phyloP scores from a whole-genome alignment of 169 alveolate species.

The Perkinsus chesapeaki region DNA sequence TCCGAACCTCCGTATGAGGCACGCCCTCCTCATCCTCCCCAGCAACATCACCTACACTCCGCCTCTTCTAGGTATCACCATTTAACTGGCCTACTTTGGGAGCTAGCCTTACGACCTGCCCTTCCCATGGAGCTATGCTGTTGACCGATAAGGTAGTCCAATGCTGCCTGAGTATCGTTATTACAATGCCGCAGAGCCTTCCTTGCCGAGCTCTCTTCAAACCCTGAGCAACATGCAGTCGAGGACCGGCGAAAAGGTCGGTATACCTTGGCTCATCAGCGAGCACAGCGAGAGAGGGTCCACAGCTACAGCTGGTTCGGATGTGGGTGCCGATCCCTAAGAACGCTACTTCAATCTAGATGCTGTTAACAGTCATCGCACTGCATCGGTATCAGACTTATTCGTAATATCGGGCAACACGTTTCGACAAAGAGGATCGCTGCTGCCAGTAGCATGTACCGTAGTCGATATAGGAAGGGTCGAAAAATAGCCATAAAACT shows the following conservation, averaged over 20 bases:
- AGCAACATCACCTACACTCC: background rate
- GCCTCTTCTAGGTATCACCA: too few relatives aligned
- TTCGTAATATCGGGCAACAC: background rate
- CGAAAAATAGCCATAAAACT: too few relatives aligned
- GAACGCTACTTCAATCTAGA: background rate
- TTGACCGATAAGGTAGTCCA: conserved; percentile 15
- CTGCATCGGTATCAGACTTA: conserved; percentile 8
- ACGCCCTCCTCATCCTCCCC: background rate
- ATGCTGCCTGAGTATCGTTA: conserved; percentile 39
- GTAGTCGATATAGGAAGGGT: too few relatives aligned
- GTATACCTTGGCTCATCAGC: conserved; percentile 26
- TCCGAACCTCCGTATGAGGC: background rate
- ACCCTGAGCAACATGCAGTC: conserved; percentile 2
- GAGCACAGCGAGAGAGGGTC: conserved; percentile 37
- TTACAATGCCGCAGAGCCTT: conserved; percentile 25
- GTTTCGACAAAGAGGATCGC: background rate
- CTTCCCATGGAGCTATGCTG: background rate
- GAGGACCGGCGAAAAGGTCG: background rate
- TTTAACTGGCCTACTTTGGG: background rate
- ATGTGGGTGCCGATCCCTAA: background rate
- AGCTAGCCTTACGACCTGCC: background rate
- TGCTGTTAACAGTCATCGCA: background rate
- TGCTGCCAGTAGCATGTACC: background rate
- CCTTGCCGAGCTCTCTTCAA: conserved; percentile 30
- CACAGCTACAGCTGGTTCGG: conserved; percentile 6